Conservation (phyloP, 192 early-diverging fungal genomes). For the Coemansia sp. region DNA sequence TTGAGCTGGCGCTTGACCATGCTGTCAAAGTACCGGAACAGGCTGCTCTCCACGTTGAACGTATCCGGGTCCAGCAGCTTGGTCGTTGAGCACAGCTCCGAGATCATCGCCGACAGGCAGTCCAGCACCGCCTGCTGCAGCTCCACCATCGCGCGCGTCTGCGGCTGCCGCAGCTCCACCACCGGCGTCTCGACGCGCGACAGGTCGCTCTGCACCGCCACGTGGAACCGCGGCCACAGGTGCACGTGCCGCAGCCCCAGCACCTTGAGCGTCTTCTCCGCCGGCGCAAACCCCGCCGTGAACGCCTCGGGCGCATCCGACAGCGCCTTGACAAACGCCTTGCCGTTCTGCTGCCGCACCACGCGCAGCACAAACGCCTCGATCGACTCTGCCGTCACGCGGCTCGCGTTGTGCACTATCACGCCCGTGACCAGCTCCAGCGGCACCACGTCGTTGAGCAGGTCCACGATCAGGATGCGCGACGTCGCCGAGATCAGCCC, state of each 20-base stretch:
- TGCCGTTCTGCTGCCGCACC: slow-evolving; percentile 72
- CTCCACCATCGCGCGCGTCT: slow-evolving; percentile 76
- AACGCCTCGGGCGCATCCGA: slow-evolving; percentile 85
- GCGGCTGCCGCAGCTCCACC: slow-evolving; percentile 73
- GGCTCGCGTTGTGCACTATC: slow-evolving; percentile 82
- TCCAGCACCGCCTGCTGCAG: slow-evolving; percentile 83
- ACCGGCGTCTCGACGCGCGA: slow-evolving; percentile 59
- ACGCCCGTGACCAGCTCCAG: slow-evolving; percentile 76
- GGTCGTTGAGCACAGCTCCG: slow-evolving; percentile 70
- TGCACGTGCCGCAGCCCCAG: slow-evolving; percentile 79
- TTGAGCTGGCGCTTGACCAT: slow-evolving; percentile 74
- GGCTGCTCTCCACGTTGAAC: slow-evolving; percentile 81
- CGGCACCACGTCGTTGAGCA: slow-evolving; percentile 78
- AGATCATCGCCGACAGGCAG: slow-evolving; percentile 75
- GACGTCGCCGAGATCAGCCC: slow-evolving; percentile 86
- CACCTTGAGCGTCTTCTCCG: slow-evolving; percentile 82
- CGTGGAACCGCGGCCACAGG: slow-evolving; percentile 77
- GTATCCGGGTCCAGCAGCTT: slow-evolving; percentile 73
- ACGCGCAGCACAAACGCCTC: slow-evolving; percentile 90
- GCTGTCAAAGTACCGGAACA: slow-evolving; percentile 83
- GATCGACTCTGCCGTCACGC: slow-evolving; percentile 73
- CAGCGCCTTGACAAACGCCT: slow-evolving; percentile 92
- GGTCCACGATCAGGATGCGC: slow-evolving; percentile 85
- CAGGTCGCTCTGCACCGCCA: slow-evolving; percentile 44
- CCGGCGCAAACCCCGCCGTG: slow-evolving; percentile 75